phyloP scores from a whole-genome alignment of 2,329 filamentous ascomycete species.

The Dactylellina haptotyla region DNA sequence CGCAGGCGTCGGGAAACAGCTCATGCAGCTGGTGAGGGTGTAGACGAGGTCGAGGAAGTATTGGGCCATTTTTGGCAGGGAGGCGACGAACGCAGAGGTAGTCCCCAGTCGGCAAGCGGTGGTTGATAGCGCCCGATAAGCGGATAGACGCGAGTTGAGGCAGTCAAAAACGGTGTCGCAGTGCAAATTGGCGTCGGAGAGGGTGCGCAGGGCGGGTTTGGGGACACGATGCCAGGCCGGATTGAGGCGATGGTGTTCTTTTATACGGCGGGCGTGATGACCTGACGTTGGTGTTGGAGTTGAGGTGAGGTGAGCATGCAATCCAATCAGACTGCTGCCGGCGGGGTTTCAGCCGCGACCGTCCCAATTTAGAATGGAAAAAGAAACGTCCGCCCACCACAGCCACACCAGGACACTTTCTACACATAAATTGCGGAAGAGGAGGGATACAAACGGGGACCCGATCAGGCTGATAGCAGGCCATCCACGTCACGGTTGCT shows the following conservation, averaged over 20 bases:
- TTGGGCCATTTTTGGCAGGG: constrained; percentile 73
- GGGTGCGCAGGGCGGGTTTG: background rate
- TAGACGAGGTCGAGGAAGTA: constrained; percentile 89
- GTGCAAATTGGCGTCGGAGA: background rate
- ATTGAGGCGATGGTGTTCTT: constrained; percentile 24
- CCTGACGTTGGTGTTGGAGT: too few species aligned
- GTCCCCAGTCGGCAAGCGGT: too few species aligned
- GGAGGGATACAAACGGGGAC: too few species aligned
- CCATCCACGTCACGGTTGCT: constrained; percentile 9
- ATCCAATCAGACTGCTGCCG: constrained; percentile 18
- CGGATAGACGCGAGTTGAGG: too few species aligned
- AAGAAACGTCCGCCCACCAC: background rate
- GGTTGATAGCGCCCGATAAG: too few species aligned
- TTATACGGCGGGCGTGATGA: constrained; percentile 12
- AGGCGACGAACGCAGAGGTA: constrained; percentile 11
- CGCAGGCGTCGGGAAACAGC: constrained; percentile 93
- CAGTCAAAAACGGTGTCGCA: too few species aligned
- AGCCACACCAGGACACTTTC: background rate
- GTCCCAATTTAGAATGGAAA: constrained; percentile 33
- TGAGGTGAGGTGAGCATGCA: background rate
- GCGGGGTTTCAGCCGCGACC: constrained; percentile 50
- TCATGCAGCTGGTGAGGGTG: constrained; percentile 92
- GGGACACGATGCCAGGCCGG: too few species aligned
- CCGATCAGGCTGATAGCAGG: constrained; percentile 9
- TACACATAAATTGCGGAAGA: too few species aligned